phyloP scores from a whole-genome alignment of 1,139 yeast species.

The Magnusiomyces ingens region DNA sequence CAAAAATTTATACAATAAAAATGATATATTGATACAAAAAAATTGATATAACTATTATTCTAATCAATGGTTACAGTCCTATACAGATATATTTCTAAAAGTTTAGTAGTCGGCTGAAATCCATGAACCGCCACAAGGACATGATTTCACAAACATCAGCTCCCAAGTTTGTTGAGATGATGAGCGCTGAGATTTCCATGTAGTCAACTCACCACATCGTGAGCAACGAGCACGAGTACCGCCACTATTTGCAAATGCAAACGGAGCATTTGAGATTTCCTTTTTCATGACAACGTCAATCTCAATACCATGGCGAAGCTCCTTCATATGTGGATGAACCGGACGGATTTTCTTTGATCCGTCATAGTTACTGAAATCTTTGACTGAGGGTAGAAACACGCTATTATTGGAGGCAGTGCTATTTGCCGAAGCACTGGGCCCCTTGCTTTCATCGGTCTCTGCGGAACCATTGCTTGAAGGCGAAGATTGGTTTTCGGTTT shows the following conservation, averaged over 20 bases:
- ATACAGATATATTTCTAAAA: too few relatives aligned
- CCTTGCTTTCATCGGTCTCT: background rate
- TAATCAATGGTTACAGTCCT: too few relatives aligned
- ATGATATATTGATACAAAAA: background rate
- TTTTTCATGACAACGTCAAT: slow-evolving; percentile 31
- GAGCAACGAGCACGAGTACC: slow-evolving; percentile 46
- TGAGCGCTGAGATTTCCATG: slow-evolving; percentile 31
- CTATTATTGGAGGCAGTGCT: background rate
- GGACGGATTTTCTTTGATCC: background rate
- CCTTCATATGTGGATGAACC: slow-evolving; percentile 4
- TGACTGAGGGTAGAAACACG: background rate
- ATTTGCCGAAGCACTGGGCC: background rate
- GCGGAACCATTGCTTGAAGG: background rate
- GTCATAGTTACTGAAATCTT: background rate
- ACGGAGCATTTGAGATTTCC: slow-evolving; percentile 23
- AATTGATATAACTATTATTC: background rate
- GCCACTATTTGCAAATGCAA: slow-evolving; percentile 19
- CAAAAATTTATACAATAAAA: background rate
- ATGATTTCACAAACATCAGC: slow-evolving; percentile 64
- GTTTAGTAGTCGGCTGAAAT: slow-evolving; percentile 11
- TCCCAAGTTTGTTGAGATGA: slow-evolving; percentile 52
- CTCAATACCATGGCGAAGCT: slow-evolving; percentile 13
- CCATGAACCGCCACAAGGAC: slow-evolving; percentile 63
- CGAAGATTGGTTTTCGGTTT: background rate
- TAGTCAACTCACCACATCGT: slow-evolving; percentile 59